Evolutionary conservation across 108 stramenopile genomes (phyloP), one percentile per base, ranked within the genome.

Genomic region (Chaetoceros tenuissimus): DNA sequence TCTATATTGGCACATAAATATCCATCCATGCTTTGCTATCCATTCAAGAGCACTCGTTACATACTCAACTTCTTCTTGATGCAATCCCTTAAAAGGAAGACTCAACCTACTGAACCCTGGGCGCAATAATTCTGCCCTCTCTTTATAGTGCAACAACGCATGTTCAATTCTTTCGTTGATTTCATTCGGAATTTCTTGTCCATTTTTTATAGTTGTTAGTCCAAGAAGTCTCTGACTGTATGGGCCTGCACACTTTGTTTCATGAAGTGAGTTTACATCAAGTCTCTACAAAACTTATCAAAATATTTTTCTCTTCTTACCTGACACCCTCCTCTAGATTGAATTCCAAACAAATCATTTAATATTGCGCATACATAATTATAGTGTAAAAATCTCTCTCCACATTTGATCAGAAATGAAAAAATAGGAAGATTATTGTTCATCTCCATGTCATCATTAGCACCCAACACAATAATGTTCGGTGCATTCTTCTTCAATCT

Each of bases 321-420:
- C 34, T 87, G 86, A 62, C 96, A 97, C 10, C 96, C 96, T 24
- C 93, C 93, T 3, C 96, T 69, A 28, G 73, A 76, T 79, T 99
- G 98, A 48, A 99, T 94, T 2, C 98, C 98, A 66, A 97, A 99
- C 10, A 99, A 66, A 77, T 99, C 98, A 63, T 96, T 96, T 26
- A 98, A 73, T 25, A 98, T 66, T 24, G 95, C 95, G 48, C 94
- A 95, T 34, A 98, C 98, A 57, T 94, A 97, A 57, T 96, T 95
- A 71, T 92, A 97, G 63, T 99, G 98, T 28, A 99, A 69, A 73
- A 89, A 95, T 31, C 91, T 55, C 19, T 24, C 60, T 3, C 87
- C 85, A 45, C 75, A 87, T 21, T 76, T 74, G 55, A 92, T 75
- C 28, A 91, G 51, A 54, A 87, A 94, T 7, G 92, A 90, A 62